Evolutionary conservation across 371 early-diverging fungal species (phyloP).

Genomic region (Umbelopsis sp.): DNA sequence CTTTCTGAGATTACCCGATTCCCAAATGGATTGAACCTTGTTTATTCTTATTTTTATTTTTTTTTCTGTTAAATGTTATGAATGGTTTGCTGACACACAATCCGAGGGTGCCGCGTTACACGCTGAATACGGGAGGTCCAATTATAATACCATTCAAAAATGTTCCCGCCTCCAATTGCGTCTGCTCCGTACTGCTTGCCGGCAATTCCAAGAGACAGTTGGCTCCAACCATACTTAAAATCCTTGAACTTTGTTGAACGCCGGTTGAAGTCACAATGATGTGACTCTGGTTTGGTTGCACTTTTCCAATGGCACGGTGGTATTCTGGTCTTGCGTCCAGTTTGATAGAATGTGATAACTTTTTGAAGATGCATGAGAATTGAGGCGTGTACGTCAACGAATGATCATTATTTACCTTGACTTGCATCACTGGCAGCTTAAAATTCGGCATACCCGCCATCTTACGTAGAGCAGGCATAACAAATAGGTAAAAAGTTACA

Average conservation of each 20-base stretch:
- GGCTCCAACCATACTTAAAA: slow-evolving; percentile 78
- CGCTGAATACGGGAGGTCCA: not conserved
- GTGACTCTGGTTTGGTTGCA: slow-evolving; percentile 20
- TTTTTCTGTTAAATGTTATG: not conserved
- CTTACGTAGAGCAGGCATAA: slow-evolving; percentile 79
- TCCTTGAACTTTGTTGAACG: slow-evolving; percentile 78
- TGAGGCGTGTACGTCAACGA: not conserved
- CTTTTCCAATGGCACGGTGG: slow-evolving; percentile 65
- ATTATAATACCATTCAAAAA: slow-evolving; percentile 17
- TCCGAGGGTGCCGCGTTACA: not conserved
- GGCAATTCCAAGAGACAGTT: slow-evolving; percentile 81
- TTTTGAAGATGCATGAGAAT: not conserved
- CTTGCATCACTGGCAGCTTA: slow-evolving; percentile 56
- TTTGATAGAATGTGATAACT: slow-evolving; percentile 54
- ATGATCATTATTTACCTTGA: slow-evolving; percentile 54
- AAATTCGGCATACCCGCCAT: slow-evolving; percentile 66
- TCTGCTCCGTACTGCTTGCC: slow-evolving; percentile 32
- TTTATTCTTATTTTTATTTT: not conserved
- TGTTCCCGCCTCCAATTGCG: slow-evolving; percentile 22
- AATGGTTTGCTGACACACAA: not conserved
- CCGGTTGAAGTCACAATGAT: slow-evolving; percentile 73
- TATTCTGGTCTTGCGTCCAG: slow-evolving; percentile 90
- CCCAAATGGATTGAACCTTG: not conserved
- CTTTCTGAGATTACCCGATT: not conserved
- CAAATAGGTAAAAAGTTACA: slow-evolving; percentile 89